Percentiles rank a stretch among this genome's conserved stretches.
Evolutionary conservation across 2,329 filamentous ascomycete species (phyloP).

Genomic region (Alternaria atra): DNA sequence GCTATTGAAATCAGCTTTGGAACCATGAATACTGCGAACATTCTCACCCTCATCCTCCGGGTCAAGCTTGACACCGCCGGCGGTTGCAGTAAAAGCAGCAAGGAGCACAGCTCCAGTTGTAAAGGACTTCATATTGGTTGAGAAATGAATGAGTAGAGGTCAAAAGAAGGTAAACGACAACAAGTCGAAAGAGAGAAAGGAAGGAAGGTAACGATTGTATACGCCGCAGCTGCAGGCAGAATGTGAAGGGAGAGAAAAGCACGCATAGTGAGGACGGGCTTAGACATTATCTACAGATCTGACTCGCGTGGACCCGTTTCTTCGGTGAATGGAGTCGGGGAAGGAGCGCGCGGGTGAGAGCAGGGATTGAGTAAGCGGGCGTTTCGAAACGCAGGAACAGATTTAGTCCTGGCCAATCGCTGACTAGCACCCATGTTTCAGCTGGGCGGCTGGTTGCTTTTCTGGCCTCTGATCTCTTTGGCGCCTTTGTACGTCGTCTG

Average conservation of each 20-base stretch:
- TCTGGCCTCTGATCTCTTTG: constrained; percentile 12
- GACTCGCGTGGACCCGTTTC: constrained; percentile 9
- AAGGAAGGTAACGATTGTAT: constrained; percentile 33
- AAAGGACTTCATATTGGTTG: constrained; percentile 44
- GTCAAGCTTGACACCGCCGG: constrained; percentile 42
- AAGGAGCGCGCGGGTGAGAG: constrained; percentile 29
- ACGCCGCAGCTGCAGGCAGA: constrained; percentile 30
- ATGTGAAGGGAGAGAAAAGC: constrained; percentile 24
- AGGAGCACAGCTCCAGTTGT: constrained; percentile 50
- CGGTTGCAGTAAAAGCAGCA: constrained; percentile 39
- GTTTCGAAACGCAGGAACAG: constrained; percentile 38
- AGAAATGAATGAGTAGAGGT: constrained; percentile 18
- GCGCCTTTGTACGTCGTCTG: constrained; percentile 6
- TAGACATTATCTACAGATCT: constrained; percentile 17
- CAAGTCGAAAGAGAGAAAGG: constrained; percentile 9
- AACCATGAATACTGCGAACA: background rate
- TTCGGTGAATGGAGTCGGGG: constrained; percentile 11
- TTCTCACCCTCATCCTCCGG: constrained; percentile 38
- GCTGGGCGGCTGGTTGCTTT: constrained; percentile 14
- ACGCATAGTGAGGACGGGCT: constrained; percentile 25
- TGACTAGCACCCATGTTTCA: constrained; percentile 28
- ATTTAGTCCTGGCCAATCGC: constrained; percentile 26
- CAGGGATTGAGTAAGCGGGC: constrained; percentile 20
- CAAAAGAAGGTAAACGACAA: constrained; percentile 11
- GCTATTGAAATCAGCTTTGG: constrained; percentile 15